These are phyloP conservation scores for Colletotrichum simmondsii DNA, from an alignment of 2,329 filamentous ascomycete species.

Conservation along the genomic window DNA sequence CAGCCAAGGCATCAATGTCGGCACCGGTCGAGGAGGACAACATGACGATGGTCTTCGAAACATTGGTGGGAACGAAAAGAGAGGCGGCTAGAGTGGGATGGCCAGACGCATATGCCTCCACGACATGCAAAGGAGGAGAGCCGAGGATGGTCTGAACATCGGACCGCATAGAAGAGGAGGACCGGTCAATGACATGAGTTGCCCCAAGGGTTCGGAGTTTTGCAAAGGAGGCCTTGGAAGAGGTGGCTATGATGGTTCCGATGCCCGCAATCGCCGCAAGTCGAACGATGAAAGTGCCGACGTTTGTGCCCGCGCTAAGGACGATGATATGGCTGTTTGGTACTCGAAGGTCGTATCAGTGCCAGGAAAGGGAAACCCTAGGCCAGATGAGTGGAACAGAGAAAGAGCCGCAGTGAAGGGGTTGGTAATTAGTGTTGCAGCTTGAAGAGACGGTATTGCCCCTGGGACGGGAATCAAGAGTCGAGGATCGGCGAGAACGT, in stretches of 20 bases:
- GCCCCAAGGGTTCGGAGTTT: background rate
- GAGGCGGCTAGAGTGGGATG: background rate
- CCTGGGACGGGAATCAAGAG: background rate
- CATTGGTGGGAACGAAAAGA: too few species aligned
- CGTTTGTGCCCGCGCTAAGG: background rate
- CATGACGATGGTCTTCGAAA: background rate
- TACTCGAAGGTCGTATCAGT: background rate
- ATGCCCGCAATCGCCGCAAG: background rate
- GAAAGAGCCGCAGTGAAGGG: constrained; percentile 18
- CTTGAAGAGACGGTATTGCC: background rate
- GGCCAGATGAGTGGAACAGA: constrained; percentile 12
- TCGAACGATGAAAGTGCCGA: background rate
- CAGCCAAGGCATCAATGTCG: background rate
- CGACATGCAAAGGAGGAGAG: background rate
- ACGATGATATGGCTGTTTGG: background rate
- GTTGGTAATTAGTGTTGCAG: background rate
- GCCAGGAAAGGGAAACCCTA: background rate
- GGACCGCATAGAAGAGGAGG: background rate
- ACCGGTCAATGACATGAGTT: background rate
- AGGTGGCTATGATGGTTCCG: background rate
- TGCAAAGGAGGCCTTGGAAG: background rate
- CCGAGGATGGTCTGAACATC: too few species aligned
- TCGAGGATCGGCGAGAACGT: background rate
- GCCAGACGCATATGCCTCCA: background rate
- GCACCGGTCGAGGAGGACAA: background rate